Evolutionary conservation across 495 filamentous ascomycete species (phyloP), one percentile per base, ranked within the genome.

Genomic region (Xylaria nigripes): DNA sequence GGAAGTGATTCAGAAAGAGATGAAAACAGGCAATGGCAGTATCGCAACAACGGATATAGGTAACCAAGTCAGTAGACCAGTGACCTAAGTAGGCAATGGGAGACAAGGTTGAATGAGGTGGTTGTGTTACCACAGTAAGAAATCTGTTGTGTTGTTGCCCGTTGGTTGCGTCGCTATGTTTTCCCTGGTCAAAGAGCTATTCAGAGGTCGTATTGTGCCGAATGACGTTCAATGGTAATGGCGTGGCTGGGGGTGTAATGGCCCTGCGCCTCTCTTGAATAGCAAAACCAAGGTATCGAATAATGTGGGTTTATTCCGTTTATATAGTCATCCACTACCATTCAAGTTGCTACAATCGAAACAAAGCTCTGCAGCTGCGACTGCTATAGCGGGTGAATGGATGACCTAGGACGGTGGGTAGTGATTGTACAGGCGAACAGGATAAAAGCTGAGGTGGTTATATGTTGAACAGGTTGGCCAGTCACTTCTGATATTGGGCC

Each of bases 401-500:
- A 24, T 13, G 43, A 22, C n/a, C 27, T 22, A 27, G 50, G 15
- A 16, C 19, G 38, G 27, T 32, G 38, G 42, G 9, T 45, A 6
- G 5, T 44, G 24, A 22, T 46, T 10, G 44, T 30, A 36, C 29
- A 8, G 29, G 12, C 12, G 29, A 44, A 51, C 15, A 58, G 51
- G 53, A 48, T 61, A 32, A 55, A 50, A 45, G 59, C 61, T 46
- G 41, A 45, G 30, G 45, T 18, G 48, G 32, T 3, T 18, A 12
- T 48, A 32, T 30, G 44, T 42, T 48, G 34, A 34, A 51, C 55
- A 53, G 48, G 42, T n/a, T 45, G 58, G 55, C 61, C 57, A 54
- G 55, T 66, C 61, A 66, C 61, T 48, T 63, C 63, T 45, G 23
- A 48, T 54, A 6, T 48, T 54, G n/a, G 15, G 23, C 44, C 45